These are phyloP conservation scores for Akanthomyces uredinophilus DNA, from an alignment of 2,329 filamentous ascomycete species.

Conservation along the genomic window DNA sequence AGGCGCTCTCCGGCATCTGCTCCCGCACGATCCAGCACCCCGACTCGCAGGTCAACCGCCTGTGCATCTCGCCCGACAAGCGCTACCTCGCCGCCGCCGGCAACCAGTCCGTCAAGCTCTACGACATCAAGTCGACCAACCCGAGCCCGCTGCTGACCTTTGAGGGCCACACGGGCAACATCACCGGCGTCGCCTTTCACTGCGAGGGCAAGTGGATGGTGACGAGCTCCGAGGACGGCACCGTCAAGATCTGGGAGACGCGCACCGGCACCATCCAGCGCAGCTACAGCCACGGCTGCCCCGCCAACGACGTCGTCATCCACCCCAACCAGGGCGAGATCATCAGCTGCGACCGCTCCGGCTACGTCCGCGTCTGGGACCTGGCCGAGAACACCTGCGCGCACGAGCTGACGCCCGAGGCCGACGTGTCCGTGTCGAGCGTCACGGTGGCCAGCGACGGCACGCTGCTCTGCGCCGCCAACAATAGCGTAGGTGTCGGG, in stretches of 20 bases:
- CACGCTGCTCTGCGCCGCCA: constrained; percentile 85
- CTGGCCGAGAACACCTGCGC: constrained; percentile 95
- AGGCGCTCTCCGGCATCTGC: constrained; percentile 94
- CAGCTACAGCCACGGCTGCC: constrained; percentile 83
- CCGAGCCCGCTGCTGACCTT: constrained; percentile 89
- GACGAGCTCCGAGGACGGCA: constrained; percentile 92
- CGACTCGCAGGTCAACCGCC: constrained; percentile 95
- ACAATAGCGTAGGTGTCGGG: constrained; percentile 63
- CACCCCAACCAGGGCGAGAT: constrained; percentile 98
- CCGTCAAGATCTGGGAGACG: constrained; percentile 96
- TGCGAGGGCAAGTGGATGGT: constrained; percentile 99
- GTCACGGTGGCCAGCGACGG: constrained; percentile 96
- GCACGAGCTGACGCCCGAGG: constrained; percentile 92
- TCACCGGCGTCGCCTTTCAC: constrained; percentile 95
- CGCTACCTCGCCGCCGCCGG: constrained; percentile 82
- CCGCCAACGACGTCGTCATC: constrained; percentile 98
- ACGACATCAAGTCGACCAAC: constrained; percentile 98
- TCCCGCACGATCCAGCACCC: constrained; percentile 97
- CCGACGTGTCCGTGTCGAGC: constrained; percentile 87
- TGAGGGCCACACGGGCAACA: constrained; percentile 91
- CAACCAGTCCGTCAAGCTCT: constrained; percentile 87
- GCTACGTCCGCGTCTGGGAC: constrained; percentile 94
- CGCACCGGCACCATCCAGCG: constrained; percentile 79
- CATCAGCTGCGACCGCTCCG: constrained; percentile 89
- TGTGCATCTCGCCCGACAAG: constrained; percentile 98